Evolutionary conservation across 208 protist species (phyloP), one percentile per base, ranked within the genome.

Genomic region (Tetramitus jugosus): DNA sequence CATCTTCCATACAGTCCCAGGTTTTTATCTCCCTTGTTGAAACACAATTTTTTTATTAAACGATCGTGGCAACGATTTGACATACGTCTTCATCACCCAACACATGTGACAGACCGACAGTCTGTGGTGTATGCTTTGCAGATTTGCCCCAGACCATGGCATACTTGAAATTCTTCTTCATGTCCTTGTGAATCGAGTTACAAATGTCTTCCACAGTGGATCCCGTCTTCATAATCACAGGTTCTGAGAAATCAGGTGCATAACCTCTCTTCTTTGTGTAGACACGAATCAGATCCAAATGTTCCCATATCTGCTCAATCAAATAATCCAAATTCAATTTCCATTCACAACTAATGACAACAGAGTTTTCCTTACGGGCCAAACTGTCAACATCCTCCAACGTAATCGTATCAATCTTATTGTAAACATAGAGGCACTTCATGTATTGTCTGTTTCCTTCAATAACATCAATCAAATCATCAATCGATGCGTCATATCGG

Each of bases 81-180:
- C 99, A 88, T 62, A 99, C 94, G 86, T 99, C 98, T 79, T 99
- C 98, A 84, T 99, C 98, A 2, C 93, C 85, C 2, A 99, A 85
- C 40, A 93, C 67, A 84, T 99, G 98, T 40, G 95, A 91, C 80
- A 94, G 96, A 49, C 97, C 97, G 2, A 96, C 91, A 74, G 88
- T 89, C 85, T 98, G 95, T 37, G 96, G 96, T 80, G 95, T 92
- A 78, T 98, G 93, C 89, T 99, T 99, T 45, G 97, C 97, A 40
- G n/a, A 39, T 23, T 17, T 74, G 29, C 67, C 67, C 67, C 67
- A 74, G 2, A 74, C 67, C 3, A 33, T 17, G 3, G 42, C 67
- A 53, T 74, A 97, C 88, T 98, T 98, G 87, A 99, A 99, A 78
- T 94, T 91, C 46, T 88, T 86, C 84, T 98, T 90, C 39, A 99